Evolutionary conservation across 495 filamentous ascomycete genomes (phyloP), one percentile per base, ranked within the genome.

Genomic region (Aspergillus mulundensis): DNA sequence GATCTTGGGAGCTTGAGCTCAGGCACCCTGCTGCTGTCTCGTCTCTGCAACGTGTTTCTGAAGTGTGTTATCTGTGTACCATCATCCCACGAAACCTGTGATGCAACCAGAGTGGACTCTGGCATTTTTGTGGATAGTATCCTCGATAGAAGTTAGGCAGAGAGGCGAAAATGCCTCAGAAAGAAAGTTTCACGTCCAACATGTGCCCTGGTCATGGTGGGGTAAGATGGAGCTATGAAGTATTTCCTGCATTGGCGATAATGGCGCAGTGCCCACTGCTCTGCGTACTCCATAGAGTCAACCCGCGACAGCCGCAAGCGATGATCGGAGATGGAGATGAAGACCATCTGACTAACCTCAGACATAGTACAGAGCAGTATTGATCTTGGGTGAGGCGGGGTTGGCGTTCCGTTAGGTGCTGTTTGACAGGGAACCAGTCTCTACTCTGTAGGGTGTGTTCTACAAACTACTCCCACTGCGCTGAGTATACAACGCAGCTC

Each of bases 241-340:
- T 53, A 34, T 53, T 53, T 42, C 50, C 50, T 53, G 50, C 50
- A 53, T 41, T 30, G 43, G 50, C 48, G 34, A 50, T 50, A 50
- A 50, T 50, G 23, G 23, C 36, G 50, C 50, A 53, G 50, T 51
- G 21, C 15, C 39, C 20, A 14, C 28, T 19, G 50, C 39, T 24
- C 18, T 38, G n/a, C 18, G 39, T 16, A n/a, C n/a, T n/a, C n/a
- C n/a, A n/a, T n/a, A n/a, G 2, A 32, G 38, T 4, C 5, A 36
- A 36, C 38, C 50, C 50, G 50, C 50, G 38, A 53, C 38, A 53
- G 39, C 50, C 50, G 23, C 50, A 53, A 40, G 39, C 24, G 39
- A 53, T 19, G 21, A 40, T 40, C 48, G 20, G 34, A 40, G 19
- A 21, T 18, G n/a, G 19, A 2, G 14, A 16, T 40, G 38, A 40